Conservation (phyloP, 1,139 yeast genomes). For the Sugiyamaella neomexicana region DNA sequence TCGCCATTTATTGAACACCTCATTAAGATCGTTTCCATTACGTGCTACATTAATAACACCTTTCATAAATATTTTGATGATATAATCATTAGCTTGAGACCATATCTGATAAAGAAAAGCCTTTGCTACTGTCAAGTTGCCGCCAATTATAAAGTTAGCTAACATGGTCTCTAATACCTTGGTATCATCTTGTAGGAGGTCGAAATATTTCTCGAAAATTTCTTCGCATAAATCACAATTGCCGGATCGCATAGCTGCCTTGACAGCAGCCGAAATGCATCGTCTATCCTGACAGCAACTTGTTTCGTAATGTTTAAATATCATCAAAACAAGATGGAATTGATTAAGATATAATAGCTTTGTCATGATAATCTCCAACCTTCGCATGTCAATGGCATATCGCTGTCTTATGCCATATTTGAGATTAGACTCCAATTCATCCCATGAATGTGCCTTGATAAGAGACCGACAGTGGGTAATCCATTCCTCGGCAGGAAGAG, state of each 20-base stretch:
- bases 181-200: constrained; percentile 20
- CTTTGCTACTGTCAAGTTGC: constrained; percentile 29
- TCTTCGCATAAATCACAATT: constrained; percentile 26
- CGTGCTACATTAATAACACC: constrained; percentile 25
- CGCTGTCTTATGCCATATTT: constrained; percentile 15
- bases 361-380: constrained; percentile 18
- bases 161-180: constrained; percentile 25
- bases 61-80: constrained; percentile 25
- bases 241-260: constrained; percentile 26
- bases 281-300: constrained; percentile 15
- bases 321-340: constrained; percentile 21
- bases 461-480: constrained; percentile 2
- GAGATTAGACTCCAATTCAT: constrained; percentile 16
- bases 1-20: constrained; percentile 28
- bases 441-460: constrained; percentile 16
- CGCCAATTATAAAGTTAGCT: constrained; percentile 25
- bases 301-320: constrained; percentile 27
- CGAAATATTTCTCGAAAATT: constrained; percentile 27
- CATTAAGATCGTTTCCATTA: constrained; percentile 25
- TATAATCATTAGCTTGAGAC: constrained; percentile 22
- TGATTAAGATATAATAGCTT: constrained; percentile 19
- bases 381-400: constrained; percentile 1
- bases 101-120: constrained; percentile 30
- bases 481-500: constrained; percentile 11
- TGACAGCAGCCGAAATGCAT: constrained; percentile 26